Evolutionary conservation across 345 rosid species (phyloP).

Genomic region (Clarkia xantiana): DNA sequence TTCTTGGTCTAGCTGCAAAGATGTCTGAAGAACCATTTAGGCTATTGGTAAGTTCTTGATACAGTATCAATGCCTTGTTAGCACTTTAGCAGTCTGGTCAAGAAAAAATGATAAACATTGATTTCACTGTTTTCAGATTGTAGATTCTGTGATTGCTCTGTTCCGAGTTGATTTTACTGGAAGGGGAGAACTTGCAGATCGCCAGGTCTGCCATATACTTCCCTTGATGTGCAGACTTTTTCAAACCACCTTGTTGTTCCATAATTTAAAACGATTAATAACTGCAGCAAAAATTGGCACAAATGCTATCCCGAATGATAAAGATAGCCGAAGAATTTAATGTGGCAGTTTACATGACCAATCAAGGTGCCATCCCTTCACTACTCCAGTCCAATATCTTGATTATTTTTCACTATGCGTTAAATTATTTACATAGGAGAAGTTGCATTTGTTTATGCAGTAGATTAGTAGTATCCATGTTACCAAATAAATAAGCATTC

Average conservation of each 20-base stretch:
- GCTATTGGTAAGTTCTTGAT: slow-evolving; percentile 38
- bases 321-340: slow-evolving; percentile 93
- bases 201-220: slow-evolving; percentile 34
- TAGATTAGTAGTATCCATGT: no score
- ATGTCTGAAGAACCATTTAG: slow-evolving; percentile 90
- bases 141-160: slow-evolving; percentile 74
- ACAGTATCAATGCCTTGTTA: not conserved
- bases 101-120: not conserved
- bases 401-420: not conserved
- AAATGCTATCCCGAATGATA: slow-evolving; percentile 67
- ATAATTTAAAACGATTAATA: not conserved
- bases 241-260: not conserved
- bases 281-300: slow-evolving; percentile 87
- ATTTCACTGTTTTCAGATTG: slow-evolving; percentile 33
- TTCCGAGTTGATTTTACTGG: slow-evolving; percentile 82
- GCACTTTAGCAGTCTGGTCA: no score
- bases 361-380: slow-evolving; percentile 39
- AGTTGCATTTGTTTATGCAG: no score
- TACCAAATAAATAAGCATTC: not conserved
- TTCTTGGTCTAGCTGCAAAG: slow-evolving; percentile 87
- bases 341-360: slow-evolving; percentile 86
- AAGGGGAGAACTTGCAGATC: slow-evolving; percentile 86
- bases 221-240: not conserved
- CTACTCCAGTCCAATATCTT: not conserved
- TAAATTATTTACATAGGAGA: no score